A percentile compares a stretch with the other conserved stretches of the same genome.
These are phyloP conservation scores for Herpotrichia juniperi DNA, from an alignment of 2,329 filamentous ascomycete species.

Conservation along the genomic window DNA sequence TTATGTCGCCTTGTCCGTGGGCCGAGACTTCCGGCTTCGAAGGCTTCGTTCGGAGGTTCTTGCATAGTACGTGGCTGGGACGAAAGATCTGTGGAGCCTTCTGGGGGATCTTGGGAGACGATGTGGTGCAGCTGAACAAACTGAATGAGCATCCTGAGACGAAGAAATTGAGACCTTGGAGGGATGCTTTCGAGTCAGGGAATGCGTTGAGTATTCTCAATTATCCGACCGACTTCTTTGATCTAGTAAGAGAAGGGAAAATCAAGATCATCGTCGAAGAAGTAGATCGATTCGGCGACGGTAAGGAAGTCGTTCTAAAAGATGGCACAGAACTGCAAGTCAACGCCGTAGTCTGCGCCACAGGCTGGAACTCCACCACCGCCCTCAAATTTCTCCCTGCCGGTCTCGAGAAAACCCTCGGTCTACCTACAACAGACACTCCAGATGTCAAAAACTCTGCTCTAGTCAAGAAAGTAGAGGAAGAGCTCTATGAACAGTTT, in stretches of 20 bases:
- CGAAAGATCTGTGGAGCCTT: conserved; percentile 61
- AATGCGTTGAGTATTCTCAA: conserved; percentile 66
- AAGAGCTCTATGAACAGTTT: conserved; percentile 16
- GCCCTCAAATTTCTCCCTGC: conserved; percentile 56
- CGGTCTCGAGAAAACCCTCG: conserved; percentile 52
- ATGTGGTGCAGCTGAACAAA: conserved; percentile 56
- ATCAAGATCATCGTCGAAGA: conserved; percentile 63
- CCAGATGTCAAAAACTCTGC: conserved; percentile 42
- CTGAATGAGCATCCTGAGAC: conserved; percentile 52
- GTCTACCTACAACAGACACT: conserved; percentile 49
- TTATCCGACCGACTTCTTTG: conserved; percentile 63
- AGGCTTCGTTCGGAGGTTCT: conserved; percentile 57
- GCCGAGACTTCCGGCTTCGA: conserved; percentile 66
- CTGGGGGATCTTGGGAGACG: conserved; percentile 62
- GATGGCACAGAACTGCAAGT: conserved; percentile 52
- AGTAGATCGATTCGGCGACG: conserved; percentile 54
- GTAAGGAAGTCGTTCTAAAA: conserved; percentile 54
- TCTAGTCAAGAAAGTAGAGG: conserved; percentile 36
- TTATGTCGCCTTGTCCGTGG: conserved; percentile 79
- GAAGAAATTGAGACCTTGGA: conserved; percentile 51
- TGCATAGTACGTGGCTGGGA: conserved; percentile 65
- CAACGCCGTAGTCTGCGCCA: conserved; percentile 61
- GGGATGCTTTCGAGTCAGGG: conserved; percentile 58
- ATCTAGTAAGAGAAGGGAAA: conserved; percentile 59
- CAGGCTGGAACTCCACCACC: conserved; percentile 62